Base-by-base conservation (phyloP, 306 rosid species). In the Sechiopsis laciniata region DNA sequence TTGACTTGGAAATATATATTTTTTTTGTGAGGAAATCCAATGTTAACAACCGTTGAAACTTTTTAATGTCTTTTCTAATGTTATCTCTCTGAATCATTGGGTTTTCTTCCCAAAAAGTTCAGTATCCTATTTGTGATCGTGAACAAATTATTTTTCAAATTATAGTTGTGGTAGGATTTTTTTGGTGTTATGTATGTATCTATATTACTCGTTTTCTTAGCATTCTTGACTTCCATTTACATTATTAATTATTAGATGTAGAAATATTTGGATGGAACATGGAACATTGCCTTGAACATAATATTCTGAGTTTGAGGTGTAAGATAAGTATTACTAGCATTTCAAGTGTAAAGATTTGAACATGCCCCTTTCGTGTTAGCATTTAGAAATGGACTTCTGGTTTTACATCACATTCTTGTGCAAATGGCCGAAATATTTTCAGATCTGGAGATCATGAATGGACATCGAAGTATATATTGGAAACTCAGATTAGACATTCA, bases 401-500 rank as follows among this genome's bases (percentile, higher is more conserved):
- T 52, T 78, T 69, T 75, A 21, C 40, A 17, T 29, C 58, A 17
- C 70, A 55, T 26, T 42, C 14, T 76, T 53, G 50, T 29, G 21
- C 66, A 57, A 62, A 79, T 78, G 64, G 55, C 59, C 55, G 48
- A 55, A 21, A 20, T 46, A 75, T 80, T 54, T 71, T 79, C 95
- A 95, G 99, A 88, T 80, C 87, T 32, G 79, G 80, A 60, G 80
- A 73, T 65, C 68, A 59, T 77, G 89, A 83, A 65, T 76, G 63
- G 58, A 75, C 88, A 70, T 77, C 86, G 17, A 88, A 82, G 70
- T 88, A 78, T 68, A 83, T 85, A 37, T 63, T 81, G 74, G 99
- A 95, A 89, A 69, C 90, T 82, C 96, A 89, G 84, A 88, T 88
- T 56, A 85, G 99, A 78, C 92, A 91, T 51, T 83, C 86, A 70